Percentiles rank a stretch among this genome's conserved stretches.
phyloP scores from a whole-genome alignment of 805 yeast genomes.

The Saturnispora saitoi region DNA sequence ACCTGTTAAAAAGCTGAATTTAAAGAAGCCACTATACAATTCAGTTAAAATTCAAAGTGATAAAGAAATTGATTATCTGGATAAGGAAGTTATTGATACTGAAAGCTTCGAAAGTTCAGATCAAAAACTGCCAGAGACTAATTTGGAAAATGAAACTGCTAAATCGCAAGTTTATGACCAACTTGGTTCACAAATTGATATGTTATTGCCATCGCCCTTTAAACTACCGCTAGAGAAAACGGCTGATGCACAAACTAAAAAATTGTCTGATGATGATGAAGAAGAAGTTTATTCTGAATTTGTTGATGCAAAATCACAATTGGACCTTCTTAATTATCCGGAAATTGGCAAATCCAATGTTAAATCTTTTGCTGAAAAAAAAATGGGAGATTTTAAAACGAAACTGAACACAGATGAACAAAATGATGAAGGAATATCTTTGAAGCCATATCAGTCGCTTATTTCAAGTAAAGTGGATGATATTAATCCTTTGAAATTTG shows the following conservation, averaged over 20 bases:
- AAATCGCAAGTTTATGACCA: background rate
- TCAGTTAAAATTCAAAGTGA: background rate
- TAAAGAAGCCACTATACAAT: background rate
- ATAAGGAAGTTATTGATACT: background rate
- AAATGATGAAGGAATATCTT: too few species aligned
- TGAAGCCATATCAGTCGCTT: too few species aligned
- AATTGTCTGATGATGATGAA: too few species aligned
- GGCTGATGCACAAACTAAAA: too few species aligned
- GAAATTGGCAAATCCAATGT: too few species aligned
- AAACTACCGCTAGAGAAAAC: background rate
- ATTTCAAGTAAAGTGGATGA: background rate
- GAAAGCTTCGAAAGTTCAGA: background rate
- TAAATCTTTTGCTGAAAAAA: too few species aligned
- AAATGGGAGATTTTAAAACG: too few species aligned
- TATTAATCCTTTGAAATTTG: background rate
- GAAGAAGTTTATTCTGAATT: too few species aligned
- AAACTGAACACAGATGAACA: too few species aligned
- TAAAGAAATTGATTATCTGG: background rate
- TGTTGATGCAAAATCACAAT: too few species aligned
- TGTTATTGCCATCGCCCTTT: background rate
- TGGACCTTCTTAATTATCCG: too few species aligned
- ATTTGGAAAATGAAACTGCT: background rate
- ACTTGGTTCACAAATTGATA: background rate
- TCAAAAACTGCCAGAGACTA: background rate
- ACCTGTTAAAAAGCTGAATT: background rate